Conservation (phyloP, 1,284 basidiomycete species). For the Mycocalia duriaeana region DNA sequence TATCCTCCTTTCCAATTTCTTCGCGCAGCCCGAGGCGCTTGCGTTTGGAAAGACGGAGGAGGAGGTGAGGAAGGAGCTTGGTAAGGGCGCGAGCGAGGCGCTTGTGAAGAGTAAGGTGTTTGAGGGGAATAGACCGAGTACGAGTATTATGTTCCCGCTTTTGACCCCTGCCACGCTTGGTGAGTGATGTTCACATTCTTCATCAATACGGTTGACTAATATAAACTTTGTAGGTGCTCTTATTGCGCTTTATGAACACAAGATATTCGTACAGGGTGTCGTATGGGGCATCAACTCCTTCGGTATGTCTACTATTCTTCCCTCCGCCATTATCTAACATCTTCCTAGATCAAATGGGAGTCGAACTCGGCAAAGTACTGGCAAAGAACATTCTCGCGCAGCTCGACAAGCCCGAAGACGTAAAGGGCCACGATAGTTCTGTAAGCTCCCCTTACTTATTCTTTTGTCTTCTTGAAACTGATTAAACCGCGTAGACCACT, state of each 20-base stretch:
- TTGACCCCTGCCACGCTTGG: slow-evolving; percentile 89
- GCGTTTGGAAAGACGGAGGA: slow-evolving; percentile 97
- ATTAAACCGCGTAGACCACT: slow-evolving; percentile 58
- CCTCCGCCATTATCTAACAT: background rate
- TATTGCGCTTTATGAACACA: slow-evolving; percentile 95
- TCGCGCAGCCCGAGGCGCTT: slow-evolving; percentile 94
- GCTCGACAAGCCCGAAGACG: slow-evolving; percentile 77
- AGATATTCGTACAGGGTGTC: slow-evolving; percentile 96
- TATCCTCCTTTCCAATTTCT: slow-evolving; percentile 96
- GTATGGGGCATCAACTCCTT: slow-evolving; percentile 99
- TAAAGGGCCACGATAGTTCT: slow-evolving; percentile 88
- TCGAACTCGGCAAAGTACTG: slow-evolving; percentile 94
- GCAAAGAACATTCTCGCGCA: slow-evolving; percentile 94
- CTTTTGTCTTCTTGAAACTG: slow-evolving; percentile 1
- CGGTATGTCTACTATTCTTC: slow-evolving; percentile 41
- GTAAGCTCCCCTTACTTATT: slow-evolving; percentile 47
- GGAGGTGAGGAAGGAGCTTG: slow-evolving; percentile 81
- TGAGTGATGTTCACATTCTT: too few relatives aligned
- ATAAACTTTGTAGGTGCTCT: slow-evolving; percentile 59
- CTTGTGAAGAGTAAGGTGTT: slow-evolving; percentile 97
- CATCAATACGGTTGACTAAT: too few relatives aligned
- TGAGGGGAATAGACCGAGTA: slow-evolving; percentile 95
- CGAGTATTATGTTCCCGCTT: slow-evolving; percentile 92
- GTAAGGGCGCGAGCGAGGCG: slow-evolving; percentile 70
- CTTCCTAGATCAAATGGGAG: slow-evolving; percentile 81